phyloP scores from a whole-genome alignment of 192 early-diverging fungal genomes.

The Dimargaris cristalligena region DNA sequence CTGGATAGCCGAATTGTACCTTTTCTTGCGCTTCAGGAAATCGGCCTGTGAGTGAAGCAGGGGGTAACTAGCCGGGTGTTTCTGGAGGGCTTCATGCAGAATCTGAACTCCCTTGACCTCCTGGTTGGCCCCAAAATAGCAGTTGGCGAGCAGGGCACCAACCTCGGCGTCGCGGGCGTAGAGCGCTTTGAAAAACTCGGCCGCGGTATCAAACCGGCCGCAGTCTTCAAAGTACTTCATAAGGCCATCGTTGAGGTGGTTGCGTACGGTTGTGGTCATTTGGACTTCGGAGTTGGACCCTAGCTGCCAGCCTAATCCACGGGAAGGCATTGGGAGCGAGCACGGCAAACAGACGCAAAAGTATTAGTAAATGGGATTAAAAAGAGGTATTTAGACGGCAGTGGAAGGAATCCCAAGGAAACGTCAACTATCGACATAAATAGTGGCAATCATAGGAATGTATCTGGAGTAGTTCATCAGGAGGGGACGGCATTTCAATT shows the following conservation, averaged over 20 bases:
- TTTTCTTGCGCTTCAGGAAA: constrained; percentile 64
- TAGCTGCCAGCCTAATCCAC: constrained; percentile 58
- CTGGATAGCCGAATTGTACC: constrained; percentile 59
- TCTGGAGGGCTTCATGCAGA: constrained; percentile 67
- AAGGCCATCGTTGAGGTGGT: constrained; percentile 76
- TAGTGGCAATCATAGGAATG: no score
- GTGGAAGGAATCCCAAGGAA: neutral
- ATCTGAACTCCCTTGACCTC: constrained; percentile 86
- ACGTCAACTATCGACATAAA: no score
- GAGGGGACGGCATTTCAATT: no score
- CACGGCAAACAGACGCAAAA: no score
- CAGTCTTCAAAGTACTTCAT: constrained; percentile 79
- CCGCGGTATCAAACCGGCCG: constrained; percentile 62
- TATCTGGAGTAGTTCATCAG: no score
- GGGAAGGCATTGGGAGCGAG: no score
- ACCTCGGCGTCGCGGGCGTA: constrained; percentile 75
- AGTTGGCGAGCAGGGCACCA: constrained; percentile 65
- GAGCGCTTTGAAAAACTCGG: constrained; percentile 53
- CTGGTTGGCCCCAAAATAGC: constrained; percentile 68
- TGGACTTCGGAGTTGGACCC: constrained; percentile 90
- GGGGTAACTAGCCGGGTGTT: constrained; percentile 54
- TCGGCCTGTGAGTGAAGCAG: constrained; percentile 80
- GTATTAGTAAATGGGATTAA: neutral
- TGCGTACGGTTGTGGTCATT: constrained; percentile 74
- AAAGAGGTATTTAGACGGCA: neutral